Evolutionary conservation across 345 rosid genomes (phyloP).

Genomic region (Pistacia vera): DNA sequence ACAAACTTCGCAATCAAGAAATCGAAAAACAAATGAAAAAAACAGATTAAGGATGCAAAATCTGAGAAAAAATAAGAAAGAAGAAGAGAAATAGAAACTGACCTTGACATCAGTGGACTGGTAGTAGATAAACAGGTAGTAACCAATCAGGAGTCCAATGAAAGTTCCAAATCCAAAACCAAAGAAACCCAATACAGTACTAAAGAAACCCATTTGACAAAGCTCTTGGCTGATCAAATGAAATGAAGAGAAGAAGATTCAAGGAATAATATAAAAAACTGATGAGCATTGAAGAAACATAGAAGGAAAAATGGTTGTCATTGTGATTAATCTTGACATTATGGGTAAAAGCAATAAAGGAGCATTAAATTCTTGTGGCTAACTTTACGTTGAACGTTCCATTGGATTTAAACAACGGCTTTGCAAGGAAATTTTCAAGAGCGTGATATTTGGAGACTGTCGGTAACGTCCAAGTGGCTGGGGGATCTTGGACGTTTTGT

Average conservation of each 20-base stretch:
- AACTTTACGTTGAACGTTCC: conserved; percentile 33
- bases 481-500: neutral
- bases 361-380: conserved; percentile 25
- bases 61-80: neutral
- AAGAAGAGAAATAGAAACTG: conserved; percentile 7
- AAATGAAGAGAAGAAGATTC: neutral
- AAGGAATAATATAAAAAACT: neutral
- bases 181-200: conserved; percentile 56
- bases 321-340: conserved; percentile 10
- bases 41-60: conserved; percentile 7
- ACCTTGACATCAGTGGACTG: conserved; percentile 81
- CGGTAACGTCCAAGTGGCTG: conserved; percentile 43
- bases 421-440: conserved; percentile 37
- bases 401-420: conserved; percentile 31
- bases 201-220: conserved; percentile 60
- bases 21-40: conserved; percentile 1
- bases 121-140: conserved; percentile 70
- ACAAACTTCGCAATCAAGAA: neutral
- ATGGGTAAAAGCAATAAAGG: conserved; percentile 23
- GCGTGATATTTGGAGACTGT: conserved; percentile 41
- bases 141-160: conserved; percentile 67
- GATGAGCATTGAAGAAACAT: neutral
- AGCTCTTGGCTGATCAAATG: conserved; percentile 23
- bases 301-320: neutral
- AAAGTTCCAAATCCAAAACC: conserved; percentile 90